Evolutionary conservation across 495 filamentous ascomycete genomes (phyloP).

Genomic region (Aspergillus kassunensis): DNA sequence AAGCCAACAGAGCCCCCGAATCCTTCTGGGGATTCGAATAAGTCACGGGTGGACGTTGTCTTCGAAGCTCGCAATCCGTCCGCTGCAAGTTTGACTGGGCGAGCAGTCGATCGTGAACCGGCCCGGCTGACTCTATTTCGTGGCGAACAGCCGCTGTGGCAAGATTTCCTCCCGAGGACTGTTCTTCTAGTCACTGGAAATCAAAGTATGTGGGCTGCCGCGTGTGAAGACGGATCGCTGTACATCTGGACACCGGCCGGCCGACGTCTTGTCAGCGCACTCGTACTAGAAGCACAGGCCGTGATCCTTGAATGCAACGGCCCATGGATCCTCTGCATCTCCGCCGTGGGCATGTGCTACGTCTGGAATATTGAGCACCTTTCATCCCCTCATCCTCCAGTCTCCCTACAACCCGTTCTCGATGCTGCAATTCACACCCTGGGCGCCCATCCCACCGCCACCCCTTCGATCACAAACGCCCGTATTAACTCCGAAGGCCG

Average conservation of each 20-base stretch:
- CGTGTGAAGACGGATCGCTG: slow-evolving; percentile 89
- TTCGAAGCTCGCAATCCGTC: slow-evolving; percentile 74
- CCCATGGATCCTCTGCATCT: slow-evolving; percentile 84
- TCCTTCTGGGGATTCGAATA: slow-evolving; percentile 53
- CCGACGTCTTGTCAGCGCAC: slow-evolving; percentile 72
- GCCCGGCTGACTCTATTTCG: slow-evolving; percentile 75
- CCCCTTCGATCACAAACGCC: slow-evolving; percentile 81
- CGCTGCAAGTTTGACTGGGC: slow-evolving; percentile 51
- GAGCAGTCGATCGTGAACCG: slow-evolving; percentile 66
- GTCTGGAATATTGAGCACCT: slow-evolving; percentile 92
- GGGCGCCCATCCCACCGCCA: slow-evolving; percentile 63
- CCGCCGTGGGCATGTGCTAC: slow-evolving; percentile 82
- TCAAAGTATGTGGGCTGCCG: slow-evolving; percentile 83
- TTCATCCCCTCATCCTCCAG: slow-evolving; percentile 78
- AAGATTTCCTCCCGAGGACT: slow-evolving; percentile 81
- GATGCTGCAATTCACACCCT: slow-evolving; percentile 75
- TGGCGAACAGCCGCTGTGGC: slow-evolving; percentile 83
- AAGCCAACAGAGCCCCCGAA: slow-evolving; percentile 44
- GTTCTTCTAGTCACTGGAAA: slow-evolving; percentile 87
- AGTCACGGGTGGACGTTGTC: slow-evolving; percentile 57
- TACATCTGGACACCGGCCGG: slow-evolving; percentile 96
- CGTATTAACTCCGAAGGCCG: slow-evolving; percentile 82
- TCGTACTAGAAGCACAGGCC: slow-evolving; percentile 87
- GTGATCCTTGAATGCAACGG: slow-evolving; percentile 88
- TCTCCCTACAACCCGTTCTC: slow-evolving; percentile 84